Evolutionary conservation across 352 stramenopile genomes (phyloP).

Genomic region (Hyaloperonospora brassicae): DNA sequence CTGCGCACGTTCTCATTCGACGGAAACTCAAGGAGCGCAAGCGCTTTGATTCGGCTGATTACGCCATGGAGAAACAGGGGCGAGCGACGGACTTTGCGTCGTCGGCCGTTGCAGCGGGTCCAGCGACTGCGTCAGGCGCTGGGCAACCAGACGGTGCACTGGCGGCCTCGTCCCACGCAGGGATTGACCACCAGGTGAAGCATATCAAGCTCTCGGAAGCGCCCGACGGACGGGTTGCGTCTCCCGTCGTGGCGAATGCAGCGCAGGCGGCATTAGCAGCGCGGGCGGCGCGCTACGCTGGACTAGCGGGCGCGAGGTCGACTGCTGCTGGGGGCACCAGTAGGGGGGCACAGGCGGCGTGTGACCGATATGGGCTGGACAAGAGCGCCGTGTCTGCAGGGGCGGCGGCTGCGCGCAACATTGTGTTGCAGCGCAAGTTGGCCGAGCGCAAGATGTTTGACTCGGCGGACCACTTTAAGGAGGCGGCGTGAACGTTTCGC

Average conservation of each 20-base stretch:
- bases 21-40: conserved; percentile 77
- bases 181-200: conserved; percentile 61
- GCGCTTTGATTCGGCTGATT: conserved; percentile 76
- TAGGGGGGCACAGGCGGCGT: conserved; percentile 6
- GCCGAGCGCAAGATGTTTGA: conserved; percentile 70
- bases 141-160: conserved; percentile 1
- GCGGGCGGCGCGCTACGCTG: conserved; percentile 18
- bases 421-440: conserved; percentile 61
- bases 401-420: conserved; percentile 45
- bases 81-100: conserved; percentile 21
- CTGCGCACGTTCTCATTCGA: conserved; percentile 66
- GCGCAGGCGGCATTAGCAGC: conserved; percentile 20
- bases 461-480: conserved; percentile 71
- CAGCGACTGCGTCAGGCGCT: neutral
- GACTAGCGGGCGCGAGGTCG: conserved; percentile 8
- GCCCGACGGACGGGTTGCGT: conserved; percentile 22
- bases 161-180: conserved; percentile 9
- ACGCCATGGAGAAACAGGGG: conserved; percentile 57
- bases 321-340: conserved; percentile 1
- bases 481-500: conserved; percentile 25
- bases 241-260: conserved; percentile 18
- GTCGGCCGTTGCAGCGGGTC: conserved; percentile 3
- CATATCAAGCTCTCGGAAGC: conserved; percentile 69
- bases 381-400: conserved; percentile 18
- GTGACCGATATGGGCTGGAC: conserved; percentile 22